Percentiles rank a stretch among this genome's conserved stretches.
Conservation (phyloP, 2,329 filamentous ascomycete species). For the Mariannaea sp. region DNA sequence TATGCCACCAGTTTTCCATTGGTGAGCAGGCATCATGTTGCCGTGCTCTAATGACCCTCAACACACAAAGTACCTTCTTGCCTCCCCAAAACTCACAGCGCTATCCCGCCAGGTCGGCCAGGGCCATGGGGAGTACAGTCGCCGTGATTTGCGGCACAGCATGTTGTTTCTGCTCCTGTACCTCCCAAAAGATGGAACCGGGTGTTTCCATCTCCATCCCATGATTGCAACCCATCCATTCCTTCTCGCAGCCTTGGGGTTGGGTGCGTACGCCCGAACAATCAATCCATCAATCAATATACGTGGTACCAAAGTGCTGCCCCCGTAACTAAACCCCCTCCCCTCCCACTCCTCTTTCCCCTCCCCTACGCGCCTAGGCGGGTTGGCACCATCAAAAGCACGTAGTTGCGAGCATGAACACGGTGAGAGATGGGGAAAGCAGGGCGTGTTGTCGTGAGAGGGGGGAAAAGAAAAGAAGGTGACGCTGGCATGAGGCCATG, state of each 20-base stretch:
- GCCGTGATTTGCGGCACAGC: constrained; percentile 7
- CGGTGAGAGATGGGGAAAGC: background rate
- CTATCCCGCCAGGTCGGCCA: background rate
- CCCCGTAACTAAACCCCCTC: background rate
- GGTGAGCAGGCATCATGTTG: constrained; percentile 1
- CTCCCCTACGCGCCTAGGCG: no score
- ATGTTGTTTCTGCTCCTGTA: constrained; percentile 3
- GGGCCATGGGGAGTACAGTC: background rate
- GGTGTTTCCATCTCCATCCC: background rate
- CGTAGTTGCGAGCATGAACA: background rate
- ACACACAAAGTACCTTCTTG: no score
- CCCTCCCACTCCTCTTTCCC: background rate
- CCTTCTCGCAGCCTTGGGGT: background rate
- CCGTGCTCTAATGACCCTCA: background rate
- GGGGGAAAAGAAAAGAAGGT: constrained; percentile 28
- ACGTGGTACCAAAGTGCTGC: background rate
- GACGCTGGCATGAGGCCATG: constrained; percentile 36
- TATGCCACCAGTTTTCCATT: constrained; percentile 33
- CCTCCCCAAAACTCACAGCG: background rate
- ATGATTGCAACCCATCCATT: constrained; percentile 3
- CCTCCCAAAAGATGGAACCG: background rate
- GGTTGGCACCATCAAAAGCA: no score
- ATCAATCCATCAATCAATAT: background rate
- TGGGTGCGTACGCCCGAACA: background rate
- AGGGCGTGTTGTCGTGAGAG: constrained; percentile 10